phyloP scores from a whole-genome alignment of 1,284 basidiomycete genomes.

The Anthracocystis walkeri region DNA sequence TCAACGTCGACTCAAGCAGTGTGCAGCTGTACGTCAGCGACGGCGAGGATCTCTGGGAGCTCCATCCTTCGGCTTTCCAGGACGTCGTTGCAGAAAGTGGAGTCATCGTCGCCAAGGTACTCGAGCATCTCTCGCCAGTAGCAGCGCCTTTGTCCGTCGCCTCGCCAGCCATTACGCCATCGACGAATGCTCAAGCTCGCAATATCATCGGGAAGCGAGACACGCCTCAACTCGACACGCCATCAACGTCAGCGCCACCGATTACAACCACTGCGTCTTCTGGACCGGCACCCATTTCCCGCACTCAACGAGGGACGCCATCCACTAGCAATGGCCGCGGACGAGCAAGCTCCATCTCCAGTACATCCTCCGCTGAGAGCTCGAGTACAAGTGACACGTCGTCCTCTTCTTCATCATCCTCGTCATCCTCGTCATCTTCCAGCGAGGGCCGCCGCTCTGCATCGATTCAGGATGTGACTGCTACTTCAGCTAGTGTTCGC shows the following conservation, averaged over 20 bases:
- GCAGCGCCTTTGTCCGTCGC: no score
- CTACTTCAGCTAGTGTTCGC: conserved; percentile 22
- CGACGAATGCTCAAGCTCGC: neutral
- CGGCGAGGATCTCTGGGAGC: conserved; percentile 46
- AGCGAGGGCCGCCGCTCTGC: conserved; percentile 20
- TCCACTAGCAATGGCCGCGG: conserved; percentile 4
- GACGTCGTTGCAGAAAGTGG: conserved; percentile 42
- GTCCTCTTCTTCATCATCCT: conserved; percentile 5
- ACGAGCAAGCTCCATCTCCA: conserved; percentile 15
- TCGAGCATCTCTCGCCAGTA: neutral
- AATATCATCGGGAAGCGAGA: neutral
- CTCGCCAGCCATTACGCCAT: neutral
- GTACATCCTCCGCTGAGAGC: conserved; percentile 14
- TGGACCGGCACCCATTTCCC: neutral
- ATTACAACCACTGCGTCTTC: neutral
- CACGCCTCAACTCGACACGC: neutral
- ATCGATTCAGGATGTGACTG: conserved; percentile 44
- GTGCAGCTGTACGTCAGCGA: conserved; percentile 43
- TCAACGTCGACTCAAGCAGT: conserved; percentile 10
- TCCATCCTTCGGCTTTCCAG: conserved; percentile 41
- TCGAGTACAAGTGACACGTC: conserved; percentile 13
- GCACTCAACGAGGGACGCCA: neutral
- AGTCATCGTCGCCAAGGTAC: conserved; percentile 31
- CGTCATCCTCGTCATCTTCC: conserved; percentile 17
- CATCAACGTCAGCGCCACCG: neutral